These are phyloP conservation scores for Fusarium abutilonis DNA, from an alignment of 2,329 filamentous ascomycete genomes.

Conservation along the genomic window DNA sequence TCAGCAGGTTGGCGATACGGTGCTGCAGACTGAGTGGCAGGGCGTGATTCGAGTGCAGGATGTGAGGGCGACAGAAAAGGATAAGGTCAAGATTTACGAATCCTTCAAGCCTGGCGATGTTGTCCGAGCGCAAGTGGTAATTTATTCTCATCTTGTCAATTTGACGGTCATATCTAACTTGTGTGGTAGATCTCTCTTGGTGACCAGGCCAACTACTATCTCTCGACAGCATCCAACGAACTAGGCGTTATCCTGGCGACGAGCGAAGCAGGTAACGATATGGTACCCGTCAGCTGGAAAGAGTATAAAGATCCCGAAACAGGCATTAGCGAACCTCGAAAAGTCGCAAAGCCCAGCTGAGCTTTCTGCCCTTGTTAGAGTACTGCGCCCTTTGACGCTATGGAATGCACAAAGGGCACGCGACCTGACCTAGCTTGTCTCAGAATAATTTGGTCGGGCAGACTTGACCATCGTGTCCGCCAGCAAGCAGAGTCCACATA, in stretches of 20 bases:
- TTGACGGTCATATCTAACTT: slow-evolving; percentile 1
- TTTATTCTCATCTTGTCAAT: slow-evolving; percentile 40
- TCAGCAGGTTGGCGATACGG: slow-evolving; percentile 78
- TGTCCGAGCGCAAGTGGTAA: slow-evolving; percentile 83
- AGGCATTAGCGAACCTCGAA: slow-evolving; percentile 79
- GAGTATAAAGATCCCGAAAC: slow-evolving; percentile 89
- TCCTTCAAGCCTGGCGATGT: slow-evolving; percentile 94
- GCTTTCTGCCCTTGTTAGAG: slow-evolving; percentile 13
- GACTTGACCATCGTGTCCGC: background rate
- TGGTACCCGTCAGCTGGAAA: slow-evolving; percentile 95
- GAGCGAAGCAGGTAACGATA: slow-evolving; percentile 86
- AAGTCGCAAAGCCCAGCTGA: slow-evolving; percentile 94
- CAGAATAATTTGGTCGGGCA: slow-evolving; percentile 22
- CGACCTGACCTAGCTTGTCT: slow-evolving; percentile 24
- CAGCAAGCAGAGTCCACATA: slow-evolving; percentile 2
- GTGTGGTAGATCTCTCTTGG: slow-evolving; percentile 78
- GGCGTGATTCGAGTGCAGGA: slow-evolving; percentile 89
- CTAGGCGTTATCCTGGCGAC: slow-evolving; percentile 93
- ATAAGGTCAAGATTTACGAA: slow-evolving; percentile 89
- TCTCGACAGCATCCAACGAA: slow-evolving; percentile 91
- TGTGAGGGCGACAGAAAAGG: slow-evolving; percentile 93
- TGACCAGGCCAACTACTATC: slow-evolving; percentile 94
- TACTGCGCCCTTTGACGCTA: slow-evolving; percentile 10
- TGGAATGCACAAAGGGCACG: slow-evolving; percentile 34
- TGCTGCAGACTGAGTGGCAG: slow-evolving; percentile 82